Conservation (phyloP, 106 monocot species). For the Cymbidium sinense region DNA sequence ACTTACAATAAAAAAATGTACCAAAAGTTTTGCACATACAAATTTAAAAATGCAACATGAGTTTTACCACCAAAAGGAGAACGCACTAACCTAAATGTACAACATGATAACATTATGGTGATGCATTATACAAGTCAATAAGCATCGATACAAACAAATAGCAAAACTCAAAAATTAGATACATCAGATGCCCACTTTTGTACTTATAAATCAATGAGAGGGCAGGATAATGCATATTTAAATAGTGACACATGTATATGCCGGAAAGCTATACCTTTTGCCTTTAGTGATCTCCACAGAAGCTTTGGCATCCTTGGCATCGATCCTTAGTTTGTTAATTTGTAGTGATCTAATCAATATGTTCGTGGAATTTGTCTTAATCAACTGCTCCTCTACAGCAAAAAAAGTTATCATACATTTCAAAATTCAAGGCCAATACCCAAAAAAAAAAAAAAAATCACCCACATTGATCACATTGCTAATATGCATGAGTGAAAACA, state of each 20-base stretch:
- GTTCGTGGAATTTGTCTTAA: conserved; percentile 44
- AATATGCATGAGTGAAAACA: background rate
- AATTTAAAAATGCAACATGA: background rate
- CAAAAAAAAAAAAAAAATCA: background rate
- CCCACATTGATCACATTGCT: background rate
- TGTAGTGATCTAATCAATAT: conserved; percentile 55
- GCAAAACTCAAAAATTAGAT: background rate
- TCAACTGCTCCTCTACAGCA: conserved; percentile 38
- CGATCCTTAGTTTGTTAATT: conserved; percentile 35
- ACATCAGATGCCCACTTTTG: background rate
- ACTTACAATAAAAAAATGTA: background rate
- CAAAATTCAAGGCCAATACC: background rate
- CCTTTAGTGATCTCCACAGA: conserved; percentile 24
- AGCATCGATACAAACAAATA: background rate
- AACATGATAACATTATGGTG: background rate
- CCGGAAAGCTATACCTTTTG: conserved; percentile 25
- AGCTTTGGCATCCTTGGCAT: conserved; percentile 28
- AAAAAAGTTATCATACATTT: conserved; percentile 1
- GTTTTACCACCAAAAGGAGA: background rate
- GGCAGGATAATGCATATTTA: background rate
- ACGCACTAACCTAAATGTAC: background rate
- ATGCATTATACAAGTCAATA: background rate
- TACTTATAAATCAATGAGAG: background rate
- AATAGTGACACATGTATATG: background rate
- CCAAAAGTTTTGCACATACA: background rate